These are phyloP conservation scores for Hypoxylon sp. DNA, from an alignment of 2,329 filamentous ascomycete genomes.

Conservation along the genomic window DNA sequence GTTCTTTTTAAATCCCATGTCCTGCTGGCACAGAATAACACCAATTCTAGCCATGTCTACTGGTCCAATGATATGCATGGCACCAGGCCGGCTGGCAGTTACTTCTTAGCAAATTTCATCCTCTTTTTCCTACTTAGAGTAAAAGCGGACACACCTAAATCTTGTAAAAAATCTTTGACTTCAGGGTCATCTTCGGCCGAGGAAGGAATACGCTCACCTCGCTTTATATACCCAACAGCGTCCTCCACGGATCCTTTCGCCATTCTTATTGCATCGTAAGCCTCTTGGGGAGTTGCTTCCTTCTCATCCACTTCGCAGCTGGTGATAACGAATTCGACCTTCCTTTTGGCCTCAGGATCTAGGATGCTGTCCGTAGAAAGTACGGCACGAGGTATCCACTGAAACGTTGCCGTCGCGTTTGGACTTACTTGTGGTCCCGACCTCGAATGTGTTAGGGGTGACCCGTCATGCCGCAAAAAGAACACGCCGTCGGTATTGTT, in stretches of 20 bases:
- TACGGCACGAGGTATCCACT: conserved; percentile 11
- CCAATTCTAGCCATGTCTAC: too few species aligned
- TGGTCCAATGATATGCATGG: too few species aligned
- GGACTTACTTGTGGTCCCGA: too few species aligned
- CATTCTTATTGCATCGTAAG: conserved; percentile 16
- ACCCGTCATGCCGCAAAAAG: background rate
- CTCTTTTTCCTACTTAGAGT: background rate
- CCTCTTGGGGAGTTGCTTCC: conserved; percentile 7
- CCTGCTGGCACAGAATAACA: too few species aligned
- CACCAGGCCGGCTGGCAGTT: too few species aligned
- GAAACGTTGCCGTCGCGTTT: too few species aligned
- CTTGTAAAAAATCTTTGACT: background rate
- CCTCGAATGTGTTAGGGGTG: too few species aligned
- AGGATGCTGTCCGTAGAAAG: background rate
- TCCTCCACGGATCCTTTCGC: conserved; percentile 3
- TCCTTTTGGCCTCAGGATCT: conserved; percentile 11
- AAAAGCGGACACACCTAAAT: background rate
- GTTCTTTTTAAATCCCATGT: too few species aligned
- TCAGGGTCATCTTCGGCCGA: background rate
- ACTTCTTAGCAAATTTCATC: background rate
- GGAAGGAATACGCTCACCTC: conserved; percentile 4
- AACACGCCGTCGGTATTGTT: background rate
- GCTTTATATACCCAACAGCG: conserved; percentile 3
- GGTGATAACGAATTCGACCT: conserved; percentile 4
- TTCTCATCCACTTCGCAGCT: conserved; percentile 7